Conservation (phyloP, 148 eudicot species). For the Rhododendron griersonianum region DNA sequence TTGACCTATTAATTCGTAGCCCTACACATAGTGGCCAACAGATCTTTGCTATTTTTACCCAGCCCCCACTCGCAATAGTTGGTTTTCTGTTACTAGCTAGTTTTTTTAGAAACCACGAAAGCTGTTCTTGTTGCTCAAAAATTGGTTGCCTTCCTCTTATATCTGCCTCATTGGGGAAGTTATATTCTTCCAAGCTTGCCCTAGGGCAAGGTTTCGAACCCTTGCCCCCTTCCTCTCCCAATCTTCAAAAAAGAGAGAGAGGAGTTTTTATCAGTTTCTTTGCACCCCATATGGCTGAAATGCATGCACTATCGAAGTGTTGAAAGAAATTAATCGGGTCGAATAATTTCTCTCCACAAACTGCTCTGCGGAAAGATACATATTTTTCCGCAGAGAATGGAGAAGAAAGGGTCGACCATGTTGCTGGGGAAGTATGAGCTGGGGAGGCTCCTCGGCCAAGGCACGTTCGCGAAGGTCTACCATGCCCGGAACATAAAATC, state of each 20-base stretch:
- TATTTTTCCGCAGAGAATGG: conserved; percentile 16
- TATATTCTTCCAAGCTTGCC: background rate
- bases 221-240: background rate
- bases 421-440: conserved; percentile 67
- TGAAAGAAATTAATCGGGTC: background rate
- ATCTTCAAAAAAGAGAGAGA: background rate
- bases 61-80: background rate
- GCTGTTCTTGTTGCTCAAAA: background rate
- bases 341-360: background rate
- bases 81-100: background rate
- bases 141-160: background rate
- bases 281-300: background rate
- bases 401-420: conserved; percentile 42
- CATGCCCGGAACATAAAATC: conserved; percentile 44
- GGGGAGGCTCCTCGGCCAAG: conserved; percentile 68
- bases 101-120: background rate
- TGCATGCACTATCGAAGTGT: background rate
- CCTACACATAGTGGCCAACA: background rate
- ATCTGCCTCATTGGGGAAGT: background rate
- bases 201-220: conserved; percentile 1
- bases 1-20: background rate
- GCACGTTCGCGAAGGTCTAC: conserved; percentile 75
- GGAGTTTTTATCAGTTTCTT: background rate
- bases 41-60: background rate
- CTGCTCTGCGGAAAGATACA: background rate